These are phyloP conservation scores for Stygiomarasmius scandens DNA, from an alignment of 1,284 basidiomycete species.

Conservation along the genomic window DNA sequence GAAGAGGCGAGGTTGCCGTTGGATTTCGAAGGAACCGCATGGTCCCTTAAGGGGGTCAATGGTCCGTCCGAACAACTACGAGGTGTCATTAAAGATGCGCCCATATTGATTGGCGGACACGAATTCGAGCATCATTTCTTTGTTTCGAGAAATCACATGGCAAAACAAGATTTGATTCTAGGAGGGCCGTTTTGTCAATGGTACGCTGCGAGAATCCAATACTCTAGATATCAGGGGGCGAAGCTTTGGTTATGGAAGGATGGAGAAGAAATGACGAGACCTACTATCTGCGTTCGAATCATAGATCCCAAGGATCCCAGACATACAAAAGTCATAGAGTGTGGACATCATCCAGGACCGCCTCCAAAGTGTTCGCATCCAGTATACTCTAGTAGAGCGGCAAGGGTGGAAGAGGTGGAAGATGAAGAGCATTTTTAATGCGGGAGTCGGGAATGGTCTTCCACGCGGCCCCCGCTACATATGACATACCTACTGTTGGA, in stretches of 20 bases:
- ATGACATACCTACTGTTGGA: constrained; percentile 15
- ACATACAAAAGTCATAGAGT: not conserved
- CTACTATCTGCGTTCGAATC: not conserved
- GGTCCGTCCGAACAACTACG: constrained; percentile 12
- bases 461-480: constrained; percentile 10
- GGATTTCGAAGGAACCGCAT: constrained; percentile 5
- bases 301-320: not conserved
- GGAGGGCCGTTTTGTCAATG: constrained; percentile 10
- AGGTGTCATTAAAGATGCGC: constrained; percentile 10
- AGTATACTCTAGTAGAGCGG: too few species aligned
- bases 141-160: constrained; percentile 16
- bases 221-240: not conserved
- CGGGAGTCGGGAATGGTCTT: constrained; percentile 15
- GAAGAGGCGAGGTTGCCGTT: not conserved
- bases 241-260: not conserved
- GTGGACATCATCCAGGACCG: too few species aligned
- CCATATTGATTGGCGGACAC: constrained; percentile 11
- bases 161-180: constrained; percentile 9
- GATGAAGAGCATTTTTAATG: constrained; percentile 19
- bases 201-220: constrained; percentile 10
- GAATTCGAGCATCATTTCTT: constrained; percentile 32
- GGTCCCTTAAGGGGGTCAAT: constrained; percentile 7
- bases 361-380: too few species aligned
- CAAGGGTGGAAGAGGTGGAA: constrained; percentile 10
- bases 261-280: not conserved